Base-by-base conservation (phyloP, 2,329 filamentous ascomycete species). In the Uncinocarpus reesii region DNA sequence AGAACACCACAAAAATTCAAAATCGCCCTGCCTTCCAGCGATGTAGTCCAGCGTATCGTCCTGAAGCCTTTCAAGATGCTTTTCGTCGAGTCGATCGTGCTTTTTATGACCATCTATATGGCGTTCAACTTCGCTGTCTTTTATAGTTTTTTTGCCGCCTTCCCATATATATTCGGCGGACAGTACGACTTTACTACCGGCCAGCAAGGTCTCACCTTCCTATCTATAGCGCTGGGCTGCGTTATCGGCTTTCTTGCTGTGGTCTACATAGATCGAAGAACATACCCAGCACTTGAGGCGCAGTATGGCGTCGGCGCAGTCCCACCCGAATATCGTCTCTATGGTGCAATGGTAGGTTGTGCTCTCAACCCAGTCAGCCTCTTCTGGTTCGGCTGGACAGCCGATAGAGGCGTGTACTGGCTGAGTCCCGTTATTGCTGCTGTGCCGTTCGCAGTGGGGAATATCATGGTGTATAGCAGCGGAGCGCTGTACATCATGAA, bases 121-220 rank as follows among this genome's bases (percentile, higher is more conserved):
- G 55, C 56, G 6, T 51, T 52, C n/a, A 52, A 56, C 34, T 57
- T 55, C 18, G 55, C 51, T 7, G 55, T 53, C 23, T 18, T 35
- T 21, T 40, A 52, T 55, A 58, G 63, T 2, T 65, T 68, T 32
- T 72, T 79, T 55, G 74, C 75, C 1, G 76, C 75, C 1, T 74
- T 78, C 48, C 67, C 71, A 0, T 60, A 69, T 1, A 73, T 79
- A 0, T 79, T 73, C 51, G 59, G 69, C 28, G 59, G 65, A 1
- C 59, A 67, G 0, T 52, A 52, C 29, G 29, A 40, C 7, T 40
- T 52, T 20, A 44, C 15, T 7, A 24, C 32, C 8, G 44, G 47
- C 13, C 21, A 41, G 8, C 37, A 45, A 5, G 51, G 51, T 15
- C 42, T 52, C n/a, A 18, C 42, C 7, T 77, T 71, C 49, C 61